Percentiles rank a stretch among this genome's conserved stretches.
Evolutionary conservation across 495 filamentous ascomycete species (phyloP).

Genomic region (Aspergillus diversus): DNA sequence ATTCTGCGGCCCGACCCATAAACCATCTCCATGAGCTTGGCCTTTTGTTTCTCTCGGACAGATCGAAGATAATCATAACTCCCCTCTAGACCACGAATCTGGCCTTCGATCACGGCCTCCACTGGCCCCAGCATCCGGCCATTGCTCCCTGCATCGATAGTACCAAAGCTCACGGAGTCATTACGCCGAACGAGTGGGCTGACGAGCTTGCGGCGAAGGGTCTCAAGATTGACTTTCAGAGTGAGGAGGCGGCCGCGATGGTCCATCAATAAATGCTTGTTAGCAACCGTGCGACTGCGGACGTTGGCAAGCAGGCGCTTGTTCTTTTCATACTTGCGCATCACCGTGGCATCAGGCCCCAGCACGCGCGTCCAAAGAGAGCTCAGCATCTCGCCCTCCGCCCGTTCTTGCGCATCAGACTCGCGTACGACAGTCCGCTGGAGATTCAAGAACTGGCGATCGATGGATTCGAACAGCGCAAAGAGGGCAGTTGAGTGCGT

Average conservation of each 20-base stretch:
- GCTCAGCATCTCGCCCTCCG: slow-evolving; percentile 77
- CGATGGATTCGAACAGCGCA: slow-evolving; percentile 81
- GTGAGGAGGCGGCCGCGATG: slow-evolving; percentile 79
- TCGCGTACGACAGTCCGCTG: slow-evolving; percentile 86
- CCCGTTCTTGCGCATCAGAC: slow-evolving; percentile 73
- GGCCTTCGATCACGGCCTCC: slow-evolving; percentile 68
- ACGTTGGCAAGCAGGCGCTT: slow-evolving; percentile 73
- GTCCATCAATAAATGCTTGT: slow-evolving; percentile 80
- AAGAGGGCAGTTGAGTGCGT: slow-evolving; percentile 76
- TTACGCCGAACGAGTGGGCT: slow-evolving; percentile 76
- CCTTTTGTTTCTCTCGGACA: slow-evolving; percentile 77
- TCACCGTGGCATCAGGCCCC: slow-evolving; percentile 66
- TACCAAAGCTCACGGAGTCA: slow-evolving; percentile 51
- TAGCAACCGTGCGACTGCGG: slow-evolving; percentile 78
- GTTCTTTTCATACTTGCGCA: slow-evolving; percentile 90
- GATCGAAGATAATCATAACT: slow-evolving; percentile 74
- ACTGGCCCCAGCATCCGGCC: slow-evolving; percentile 62
- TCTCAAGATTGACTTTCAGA: slow-evolving; percentile 81
- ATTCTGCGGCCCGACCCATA: slow-evolving; percentile 61
- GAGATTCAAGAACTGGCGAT: slow-evolving; percentile 84
- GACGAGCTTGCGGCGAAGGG: slow-evolving; percentile 73
- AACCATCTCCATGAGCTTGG: slow-evolving; percentile 78
- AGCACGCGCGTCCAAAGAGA: slow-evolving; percentile 85
- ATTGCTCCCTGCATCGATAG: slow-evolving; percentile 43
- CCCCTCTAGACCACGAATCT: slow-evolving; percentile 78